Evolutionary conservation across 257 asterid species (phyloP).

Genomic region (Jaltomata sinuosa): DNA sequence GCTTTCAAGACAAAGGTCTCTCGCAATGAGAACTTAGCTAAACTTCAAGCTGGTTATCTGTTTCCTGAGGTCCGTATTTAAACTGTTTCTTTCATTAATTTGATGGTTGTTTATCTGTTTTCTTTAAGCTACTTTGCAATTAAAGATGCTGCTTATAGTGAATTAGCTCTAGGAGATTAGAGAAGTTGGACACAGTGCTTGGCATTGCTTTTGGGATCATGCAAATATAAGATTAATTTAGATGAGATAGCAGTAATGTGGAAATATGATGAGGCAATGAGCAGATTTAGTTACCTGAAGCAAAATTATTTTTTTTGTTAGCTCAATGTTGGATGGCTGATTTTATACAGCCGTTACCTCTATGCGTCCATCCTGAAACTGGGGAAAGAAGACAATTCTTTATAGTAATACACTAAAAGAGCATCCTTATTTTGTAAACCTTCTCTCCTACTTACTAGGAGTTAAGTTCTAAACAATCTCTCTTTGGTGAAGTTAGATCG

Average conservation of each 20-base stretch:
- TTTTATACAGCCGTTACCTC: not conserved
- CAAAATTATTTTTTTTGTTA: not conserved
- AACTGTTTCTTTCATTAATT: not conserved
- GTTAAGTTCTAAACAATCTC: not conserved
- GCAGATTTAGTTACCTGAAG: not conserved
- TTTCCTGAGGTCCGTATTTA: slow-evolving; percentile 75
- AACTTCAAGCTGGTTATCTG: slow-evolving; percentile 97
- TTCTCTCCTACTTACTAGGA: not conserved
- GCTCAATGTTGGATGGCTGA: not conserved
- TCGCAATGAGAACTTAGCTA: slow-evolving; percentile 77
- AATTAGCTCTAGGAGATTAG: not conserved
- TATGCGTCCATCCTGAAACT: not conserved
- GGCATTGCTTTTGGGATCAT: not conserved
- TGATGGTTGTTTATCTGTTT: not conserved
- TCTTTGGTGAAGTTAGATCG: slow-evolving; percentile 42
- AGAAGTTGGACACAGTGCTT: not conserved
- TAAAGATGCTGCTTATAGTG: not conserved
- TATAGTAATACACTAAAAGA: not conserved
- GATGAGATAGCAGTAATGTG: not conserved
- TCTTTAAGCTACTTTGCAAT: not conserved
- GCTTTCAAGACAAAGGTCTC: slow-evolving; percentile 75
- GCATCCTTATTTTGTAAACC: not conserved
- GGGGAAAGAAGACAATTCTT: not conserved
- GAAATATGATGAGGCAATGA: not conserved
- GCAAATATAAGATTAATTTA: not conserved